Evolutionary conservation across 2,329 filamentous ascomycete genomes (phyloP), one percentile per base, ranked within the genome.

Genomic region (Hawksworthiomyces lignivorus): DNA sequence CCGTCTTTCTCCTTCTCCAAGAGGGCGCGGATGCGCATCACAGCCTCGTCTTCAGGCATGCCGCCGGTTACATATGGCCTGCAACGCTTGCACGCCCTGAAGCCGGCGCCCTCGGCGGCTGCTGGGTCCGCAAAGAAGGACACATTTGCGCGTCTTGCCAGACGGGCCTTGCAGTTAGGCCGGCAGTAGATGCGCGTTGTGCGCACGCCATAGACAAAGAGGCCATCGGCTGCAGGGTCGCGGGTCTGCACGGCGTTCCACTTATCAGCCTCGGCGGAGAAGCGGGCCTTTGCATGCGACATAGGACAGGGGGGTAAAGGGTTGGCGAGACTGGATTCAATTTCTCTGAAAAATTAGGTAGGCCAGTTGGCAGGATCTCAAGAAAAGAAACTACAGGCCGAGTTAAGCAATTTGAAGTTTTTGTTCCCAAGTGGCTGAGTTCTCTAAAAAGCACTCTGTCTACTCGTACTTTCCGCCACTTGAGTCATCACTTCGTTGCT

Each of bases 101-200:
- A 80, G 2, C 75, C 69, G 6, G 59, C 67, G 1, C 50, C 48
- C 31, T 60, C 58, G 2, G 78, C 78, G 22, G 69, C 62, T 1
- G 54, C 46, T 0, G 63, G 52, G 0, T 60, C 65, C 14, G 65
- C 54, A 56, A 68, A 77, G 57, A 80, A 82, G 2, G 59, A 56
- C 4, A 81, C 68, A 37, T 82, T 82, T 37, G 74, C 70, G 34
- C 77, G 69, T 2, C 77, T 69, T 2, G 79, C 75, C 11, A 81
- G 68, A 0, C 78, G 69, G 3, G 75, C 74, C 14, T 72, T 70
- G 54, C 78, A 82, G 17, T 68, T 75, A 2, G 77, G 76, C 2
- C 77, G 69, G 55, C 78, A 82, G 58, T 77, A 82, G 45, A 70
- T 64, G 46, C 61, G 59, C n/a, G 67, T 69, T 0, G 66, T 65